A percentile compares a stretch with the other conserved stretches of the same genome.
Evolutionary conservation across 2,329 filamentous ascomycete genomes (phyloP).

Genomic region (Botrytis pseudocinerea): DNA sequence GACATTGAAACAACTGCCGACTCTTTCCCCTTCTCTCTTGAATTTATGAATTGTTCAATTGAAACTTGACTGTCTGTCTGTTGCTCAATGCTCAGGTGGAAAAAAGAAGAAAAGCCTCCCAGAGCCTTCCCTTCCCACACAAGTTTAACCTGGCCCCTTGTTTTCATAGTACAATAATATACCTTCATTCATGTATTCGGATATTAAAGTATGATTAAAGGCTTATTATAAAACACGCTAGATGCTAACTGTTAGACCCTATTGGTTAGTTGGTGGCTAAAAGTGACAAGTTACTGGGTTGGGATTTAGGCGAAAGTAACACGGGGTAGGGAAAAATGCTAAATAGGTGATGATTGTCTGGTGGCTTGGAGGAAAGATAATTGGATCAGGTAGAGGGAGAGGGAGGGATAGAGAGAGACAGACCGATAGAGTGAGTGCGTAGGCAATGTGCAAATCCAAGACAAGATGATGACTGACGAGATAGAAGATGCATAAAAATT

Average conservation of each 20-base stretch:
- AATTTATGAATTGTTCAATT: background rate
- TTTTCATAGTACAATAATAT: slow-evolving; percentile 5
- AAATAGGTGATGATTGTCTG: slow-evolving; percentile 12
- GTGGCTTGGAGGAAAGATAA: background rate
- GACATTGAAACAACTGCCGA: background rate
- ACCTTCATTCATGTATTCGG: background rate
- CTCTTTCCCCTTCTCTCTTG: background rate
- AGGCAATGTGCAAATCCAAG: background rate
- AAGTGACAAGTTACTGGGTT: slow-evolving; percentile 10
- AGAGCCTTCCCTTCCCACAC: background rate
- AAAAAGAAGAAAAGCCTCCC: background rate
- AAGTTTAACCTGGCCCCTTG: slow-evolving; percentile 1
- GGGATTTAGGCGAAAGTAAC: slow-evolving; percentile 10
- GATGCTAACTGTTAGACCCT: background rate
- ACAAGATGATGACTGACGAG: background rate
- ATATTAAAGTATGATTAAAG: slow-evolving; percentile 8
- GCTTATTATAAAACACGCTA: slow-evolving; percentile 18
- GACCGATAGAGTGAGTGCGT: background rate
- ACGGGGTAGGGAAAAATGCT: slow-evolving; percentile 11
- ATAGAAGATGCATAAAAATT: background rate
- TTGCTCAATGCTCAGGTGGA: background rate
- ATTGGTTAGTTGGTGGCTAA: slow-evolving; percentile 12
- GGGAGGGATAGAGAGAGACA: background rate
- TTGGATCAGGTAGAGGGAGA: background rate
- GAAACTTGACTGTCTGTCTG: background rate